Percentiles rank a stretch among this genome's conserved stretches.
Conservation (phyloP, 768 basidiomycete species). For the Panaeolus cyanescens region DNA sequence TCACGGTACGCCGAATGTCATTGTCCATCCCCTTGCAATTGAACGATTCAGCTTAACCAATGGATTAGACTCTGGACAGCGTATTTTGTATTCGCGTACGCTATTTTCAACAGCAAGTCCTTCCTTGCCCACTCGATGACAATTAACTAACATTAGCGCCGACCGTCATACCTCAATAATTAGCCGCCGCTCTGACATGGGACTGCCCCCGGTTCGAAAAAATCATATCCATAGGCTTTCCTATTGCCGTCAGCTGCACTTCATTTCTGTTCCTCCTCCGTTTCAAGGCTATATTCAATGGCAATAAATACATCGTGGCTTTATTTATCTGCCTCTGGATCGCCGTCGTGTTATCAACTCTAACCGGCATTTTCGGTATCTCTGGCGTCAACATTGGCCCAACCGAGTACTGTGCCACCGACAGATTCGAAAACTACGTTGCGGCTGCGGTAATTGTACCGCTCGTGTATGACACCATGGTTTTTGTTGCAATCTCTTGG, state of each 20-base stretch:
- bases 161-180: background rate
- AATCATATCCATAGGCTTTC: constrained; percentile 3
- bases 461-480: constrained; percentile 13
- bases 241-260: constrained; percentile 10
- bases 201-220: constrained; percentile 8
- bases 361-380: background rate
- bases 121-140: background rate
- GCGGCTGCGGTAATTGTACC: constrained; percentile 3
- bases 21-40: background rate
- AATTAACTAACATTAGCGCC: background rate
- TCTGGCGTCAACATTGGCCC: background rate
- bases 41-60: background rate
- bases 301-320: constrained; percentile 5
- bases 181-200: constrained; percentile 4
- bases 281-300: constrained; percentile 17
- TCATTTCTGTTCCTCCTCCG: constrained; percentile 17
- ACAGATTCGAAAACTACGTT: constrained; percentile 3
- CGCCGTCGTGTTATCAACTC: constrained; percentile 7
- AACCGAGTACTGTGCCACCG: constrained; percentile 8
- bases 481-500: constrained; percentile 10
- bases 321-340: constrained; percentile 16
- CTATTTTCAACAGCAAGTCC: constrained; percentile 9
- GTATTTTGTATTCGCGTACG: background rate
- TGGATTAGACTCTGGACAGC: background rate
- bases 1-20: constrained; percentile 10